A percentile compares a stretch with the other conserved stretches of the same genome.
phyloP scores from a whole-genome alignment of 2,329 filamentous ascomycete species.

The Colletotrichum sublineola region DNA sequence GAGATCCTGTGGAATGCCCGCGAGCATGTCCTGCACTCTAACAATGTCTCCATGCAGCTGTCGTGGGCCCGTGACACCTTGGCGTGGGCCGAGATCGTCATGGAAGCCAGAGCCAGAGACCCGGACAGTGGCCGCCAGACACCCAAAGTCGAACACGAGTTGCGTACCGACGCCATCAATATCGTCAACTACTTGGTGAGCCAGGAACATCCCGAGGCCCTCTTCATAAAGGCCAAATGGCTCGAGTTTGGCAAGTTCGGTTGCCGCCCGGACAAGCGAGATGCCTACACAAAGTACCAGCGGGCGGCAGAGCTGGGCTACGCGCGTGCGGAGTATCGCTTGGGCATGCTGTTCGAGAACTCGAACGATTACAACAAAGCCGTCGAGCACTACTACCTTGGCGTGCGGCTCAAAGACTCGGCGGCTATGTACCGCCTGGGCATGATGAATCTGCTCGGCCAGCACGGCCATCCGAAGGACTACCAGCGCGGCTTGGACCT shows the following conservation, averaged over 20 bases:
- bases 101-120: conserved; percentile 81
- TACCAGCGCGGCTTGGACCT: conserved; percentile 82
- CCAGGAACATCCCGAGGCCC: conserved; percentile 91
- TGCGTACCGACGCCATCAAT: conserved; percentile 89
- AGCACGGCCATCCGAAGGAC: conserved; percentile 91
- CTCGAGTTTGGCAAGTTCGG: conserved; percentile 98
- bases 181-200: conserved; percentile 91
- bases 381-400: conserved; percentile 88
- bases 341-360: conserved; percentile 98
- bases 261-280: conserved; percentile 90
- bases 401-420: conserved; percentile 85
- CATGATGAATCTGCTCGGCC: conserved; percentile 97
- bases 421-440: conserved; percentile 89
- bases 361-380: conserved; percentile 94
- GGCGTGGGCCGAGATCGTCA: conserved; percentile 86
- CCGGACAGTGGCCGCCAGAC: conserved; percentile 69
- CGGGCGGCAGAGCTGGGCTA: conserved; percentile 89
- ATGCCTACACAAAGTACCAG: conserved; percentile 89
- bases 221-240: conserved; percentile 97
- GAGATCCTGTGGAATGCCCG: conserved; percentile 88
- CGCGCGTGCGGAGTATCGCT: conserved; percentile 91
- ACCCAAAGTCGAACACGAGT: conserved; percentile 88
- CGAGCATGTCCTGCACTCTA: conserved; percentile 87
- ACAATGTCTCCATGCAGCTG: conserved; percentile 95
- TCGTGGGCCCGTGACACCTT: conserved; percentile 96